Evolutionary conservation across 768 basidiomycete species (phyloP).

Genomic region (Naganishia vishniacii): DNA sequence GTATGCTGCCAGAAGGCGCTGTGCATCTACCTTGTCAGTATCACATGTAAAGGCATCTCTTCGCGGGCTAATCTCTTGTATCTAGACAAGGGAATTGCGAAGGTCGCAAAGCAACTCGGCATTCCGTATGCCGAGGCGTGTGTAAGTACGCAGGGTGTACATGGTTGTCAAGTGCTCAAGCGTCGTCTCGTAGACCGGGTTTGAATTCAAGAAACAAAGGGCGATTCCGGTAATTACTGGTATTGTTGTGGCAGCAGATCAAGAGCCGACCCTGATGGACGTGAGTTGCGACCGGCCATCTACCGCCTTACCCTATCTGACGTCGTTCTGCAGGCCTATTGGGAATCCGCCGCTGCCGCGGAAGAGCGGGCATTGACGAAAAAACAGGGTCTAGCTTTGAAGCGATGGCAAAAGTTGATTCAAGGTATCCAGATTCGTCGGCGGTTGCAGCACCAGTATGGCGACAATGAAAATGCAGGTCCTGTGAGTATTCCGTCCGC

Average conservation of each 20-base stretch:
- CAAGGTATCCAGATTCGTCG: slow-evolving; percentile 81
- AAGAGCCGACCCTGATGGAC: slow-evolving; percentile 68
- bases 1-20: slow-evolving; percentile 86
- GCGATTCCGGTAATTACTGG: slow-evolving; percentile 81
- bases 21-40: slow-evolving; percentile 83
- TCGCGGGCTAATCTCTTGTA: background rate
- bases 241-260: slow-evolving; percentile 76
- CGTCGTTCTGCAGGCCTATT: slow-evolving; percentile 62
- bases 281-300: slow-evolving; percentile 51
- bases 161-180: background rate
- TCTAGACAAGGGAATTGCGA: slow-evolving; percentile 76
- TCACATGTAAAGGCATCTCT: background rate
- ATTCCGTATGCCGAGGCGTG: slow-evolving; percentile 93
- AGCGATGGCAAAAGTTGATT: slow-evolving; percentile 80
- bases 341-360: slow-evolving; percentile 70
- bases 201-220: slow-evolving; percentile 89
- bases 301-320: background rate
- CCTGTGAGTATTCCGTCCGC: background rate
- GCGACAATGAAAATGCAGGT: slow-evolving; percentile 25
- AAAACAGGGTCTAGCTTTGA: slow-evolving; percentile 70
- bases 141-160: slow-evolving; percentile 55
- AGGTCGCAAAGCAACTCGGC: slow-evolving; percentile 77
- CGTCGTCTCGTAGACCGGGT: slow-evolving; percentile 63
- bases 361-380: slow-evolving; percentile 71
- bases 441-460: slow-evolving; percentile 74